Evolutionary conservation across 257 asterid genomes (phyloP), one percentile per base, ranked within the genome.

Genomic region (Capsicum pubescens): DNA sequence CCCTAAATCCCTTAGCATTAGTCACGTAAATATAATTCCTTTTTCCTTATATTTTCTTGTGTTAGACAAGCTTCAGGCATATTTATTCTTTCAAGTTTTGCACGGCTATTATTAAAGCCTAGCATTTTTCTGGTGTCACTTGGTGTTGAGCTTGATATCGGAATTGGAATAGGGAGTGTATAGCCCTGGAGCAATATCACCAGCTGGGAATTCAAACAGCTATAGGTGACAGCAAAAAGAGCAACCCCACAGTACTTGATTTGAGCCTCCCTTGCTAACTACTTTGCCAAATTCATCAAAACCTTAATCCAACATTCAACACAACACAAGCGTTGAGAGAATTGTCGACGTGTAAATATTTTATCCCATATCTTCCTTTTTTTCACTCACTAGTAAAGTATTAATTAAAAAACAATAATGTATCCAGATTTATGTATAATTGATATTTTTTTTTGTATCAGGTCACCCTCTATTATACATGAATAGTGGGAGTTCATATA

Each of bases 161-260:
- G 80, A 74, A 74, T 48, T 74, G 60, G 80, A 74, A 21, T 21
- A 50, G 42, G 44, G 81, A 74, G 42, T 50, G 1, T 21, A 46
- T 13, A 48, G 52, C 14, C 63, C 81, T 35, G 46, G 64, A 54
- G 64, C 46, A 54, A 52, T 54, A 77, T 77, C 64, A 32, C 15
- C 50, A 14, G 81, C 63, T 6, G 63, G 2, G 12, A 21, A 52
- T 32, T 76, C 63, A 21, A 76, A 52, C 81, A 76, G 81, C 15
- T 77, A 26, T 12, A 54, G 81, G 26, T 76, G 64, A 76, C 64
- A 13, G 82, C 50, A 54, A 32, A 54, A 77, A 77, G 50, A 55
- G 61, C 61, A 48, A 50, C 81, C 36, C 61, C 13, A 26, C 59
- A n/a, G 7, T 42, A 26, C 19, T 6, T 76, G 81, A 52, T 76